Percentiles rank a stretch among this genome's conserved stretches.
phyloP scores from a whole-genome alignment of 2,329 filamentous ascomycete species.

The Drechslerella coelobrocha region DNA sequence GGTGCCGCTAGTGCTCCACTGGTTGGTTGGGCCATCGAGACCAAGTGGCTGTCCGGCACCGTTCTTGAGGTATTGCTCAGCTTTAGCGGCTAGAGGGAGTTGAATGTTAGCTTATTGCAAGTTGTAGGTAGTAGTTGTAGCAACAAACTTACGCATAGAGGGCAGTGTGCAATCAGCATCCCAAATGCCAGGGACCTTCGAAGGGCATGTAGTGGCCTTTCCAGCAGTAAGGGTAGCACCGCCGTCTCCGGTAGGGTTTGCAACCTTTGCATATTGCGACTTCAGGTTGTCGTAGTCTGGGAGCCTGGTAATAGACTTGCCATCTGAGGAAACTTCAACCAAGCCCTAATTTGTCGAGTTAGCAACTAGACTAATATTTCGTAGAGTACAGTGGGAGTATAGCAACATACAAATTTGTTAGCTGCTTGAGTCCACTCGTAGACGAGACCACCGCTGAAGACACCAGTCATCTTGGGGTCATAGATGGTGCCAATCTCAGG shows the following conservation, averaged over 20 bases:
- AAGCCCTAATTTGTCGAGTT: slow-evolving; percentile 36
- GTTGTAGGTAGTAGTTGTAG: background rate
- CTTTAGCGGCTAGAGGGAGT: slow-evolving; percentile 21
- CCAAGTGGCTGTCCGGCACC: slow-evolving; percentile 40
- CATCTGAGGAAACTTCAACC: slow-evolving; percentile 51
- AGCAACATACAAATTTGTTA: slow-evolving; percentile 69
- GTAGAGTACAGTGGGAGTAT: background rate
- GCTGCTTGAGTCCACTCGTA: slow-evolving; percentile 90
- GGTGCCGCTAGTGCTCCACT: slow-evolving; percentile 28
- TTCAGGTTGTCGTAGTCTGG: slow-evolving; percentile 63
- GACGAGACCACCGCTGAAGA: slow-evolving; percentile 94
- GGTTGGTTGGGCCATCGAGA: slow-evolving; percentile 44
- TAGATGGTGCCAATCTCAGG: slow-evolving; percentile 81
- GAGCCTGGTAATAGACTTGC: slow-evolving; percentile 58
- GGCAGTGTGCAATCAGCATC: slow-evolving; percentile 54
- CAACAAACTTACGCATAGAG: slow-evolving; percentile 38
- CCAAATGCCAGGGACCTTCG: slow-evolving; percentile 48
- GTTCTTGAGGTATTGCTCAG: slow-evolving; percentile 19
- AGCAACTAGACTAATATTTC: slow-evolving; percentile 1
- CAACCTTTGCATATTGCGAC: slow-evolving; percentile 59
- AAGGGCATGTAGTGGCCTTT: slow-evolving; percentile 27
- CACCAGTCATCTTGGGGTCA: slow-evolving; percentile 78
- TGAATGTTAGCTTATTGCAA: slow-evolving; percentile 10
- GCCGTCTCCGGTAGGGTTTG: slow-evolving; percentile 63
- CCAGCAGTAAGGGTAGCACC: slow-evolving; percentile 56